Evolutionary conservation across 2,329 filamentous ascomycete species (phyloP), one percentile per base, ranked within the genome.

Genomic region (Scedosporium minutisporum): DNA sequence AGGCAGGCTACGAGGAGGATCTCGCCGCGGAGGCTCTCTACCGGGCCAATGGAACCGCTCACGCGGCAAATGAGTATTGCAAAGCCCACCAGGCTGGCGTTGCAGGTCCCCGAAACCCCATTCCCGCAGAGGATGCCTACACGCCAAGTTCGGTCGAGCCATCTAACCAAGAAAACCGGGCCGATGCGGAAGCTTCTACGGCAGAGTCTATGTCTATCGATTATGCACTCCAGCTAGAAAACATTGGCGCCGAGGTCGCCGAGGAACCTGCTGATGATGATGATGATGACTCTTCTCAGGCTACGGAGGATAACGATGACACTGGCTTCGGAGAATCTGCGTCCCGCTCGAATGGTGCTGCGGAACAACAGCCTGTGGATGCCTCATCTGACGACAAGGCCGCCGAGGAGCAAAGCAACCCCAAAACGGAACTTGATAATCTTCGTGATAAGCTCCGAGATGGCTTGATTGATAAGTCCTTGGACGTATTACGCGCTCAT

Each of bases 401-500:
- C 55, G 57, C 64, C 86, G 38, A 89, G n/a, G 53, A 58, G 14
- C 33, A 58, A 25, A 25, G 33, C 16, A 44, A 59, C 21, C 25
- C 89, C 0, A 81, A 92, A 63, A 90, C 97, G 63, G 88, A 92
- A 66, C 79, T 99, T 6, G 90, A 96, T 65, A 83, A 84, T 41
- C 84, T 90, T 72, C 87, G 95, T 57, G 80, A 82, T 4, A 82
- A 80, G n/a, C 79, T 97, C 48, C 85, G 91, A 46, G 80, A 85
- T 21, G 87, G 90, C 63, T 76, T 97, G 62, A 93, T 97, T 64
- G 93, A 97, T 68, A 89, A 91, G 63, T 96, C 90, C 66, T 79
- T 99, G 23, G 93, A 97, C 69, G 87, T 97, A 41, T 87, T 99
- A 61, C 89, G 93, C 71, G 87, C 88, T 44, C 93, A 97, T 68